These are phyloP conservation scores for Helichrysum umbraculigerum DNA, from an alignment of 129 eudicot species.

Conservation along the genomic window DNA sequence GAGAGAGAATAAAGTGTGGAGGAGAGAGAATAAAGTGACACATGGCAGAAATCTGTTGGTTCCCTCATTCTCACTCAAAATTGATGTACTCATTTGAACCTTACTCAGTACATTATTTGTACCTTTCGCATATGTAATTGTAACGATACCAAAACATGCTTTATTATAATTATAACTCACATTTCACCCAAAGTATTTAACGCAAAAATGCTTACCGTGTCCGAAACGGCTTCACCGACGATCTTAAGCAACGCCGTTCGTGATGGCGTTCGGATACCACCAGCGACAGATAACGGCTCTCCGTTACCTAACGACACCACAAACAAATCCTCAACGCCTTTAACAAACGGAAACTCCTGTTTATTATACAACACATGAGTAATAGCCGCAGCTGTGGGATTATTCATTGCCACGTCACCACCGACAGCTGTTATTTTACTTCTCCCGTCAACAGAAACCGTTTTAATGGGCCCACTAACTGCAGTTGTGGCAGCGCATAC, in stretches of 20 bases:
- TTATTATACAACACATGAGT: conserved; percentile 77
- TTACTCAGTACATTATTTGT: too few species aligned
- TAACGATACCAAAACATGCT: too few species aligned
- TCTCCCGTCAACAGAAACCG: conserved; percentile 57
- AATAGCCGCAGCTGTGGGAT: conserved; percentile 85
- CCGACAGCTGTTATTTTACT: conserved; percentile 56
- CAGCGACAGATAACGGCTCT: conserved; percentile 29
- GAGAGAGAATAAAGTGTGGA: too few species aligned
- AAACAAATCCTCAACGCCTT: conserved; percentile 64
- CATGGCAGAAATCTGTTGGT: too few species aligned
- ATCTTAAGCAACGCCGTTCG: conserved; percentile 49
- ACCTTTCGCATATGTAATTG: too few species aligned
- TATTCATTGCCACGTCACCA: conserved; percentile 75
- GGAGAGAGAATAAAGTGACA: too few species aligned
- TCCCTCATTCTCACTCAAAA: too few species aligned
- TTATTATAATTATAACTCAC: too few species aligned
- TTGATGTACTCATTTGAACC: too few species aligned
- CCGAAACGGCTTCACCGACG: conserved; percentile 72
- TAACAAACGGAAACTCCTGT: conserved; percentile 78
- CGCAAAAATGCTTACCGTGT: conserved; percentile 42
- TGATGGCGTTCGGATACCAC: conserved; percentile 37
- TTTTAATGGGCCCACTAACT: conserved; percentile 34
- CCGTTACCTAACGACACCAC: conserved; percentile 84
- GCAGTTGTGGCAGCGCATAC: conserved; percentile 76
- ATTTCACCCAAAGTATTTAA: too few species aligned